phyloP scores from a whole-genome alignment of 441 rosid species.

The Adansonia grandidieri region DNA sequence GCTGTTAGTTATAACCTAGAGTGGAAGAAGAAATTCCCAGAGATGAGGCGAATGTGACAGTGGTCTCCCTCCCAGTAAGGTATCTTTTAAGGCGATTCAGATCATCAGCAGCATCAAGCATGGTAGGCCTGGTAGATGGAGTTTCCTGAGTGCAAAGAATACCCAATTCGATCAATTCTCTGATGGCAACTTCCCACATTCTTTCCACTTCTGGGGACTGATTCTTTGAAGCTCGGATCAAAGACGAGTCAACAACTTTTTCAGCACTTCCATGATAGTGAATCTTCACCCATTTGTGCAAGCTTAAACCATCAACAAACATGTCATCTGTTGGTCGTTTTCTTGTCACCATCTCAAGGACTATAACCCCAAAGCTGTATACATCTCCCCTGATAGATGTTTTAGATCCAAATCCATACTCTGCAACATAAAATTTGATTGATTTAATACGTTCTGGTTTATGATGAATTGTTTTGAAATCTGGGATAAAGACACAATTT shows the following conservation, averaged over 20 bases:
- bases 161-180: conserved; percentile 57
- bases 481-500: too few relatives aligned
- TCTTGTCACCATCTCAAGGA: conserved; percentile 50
- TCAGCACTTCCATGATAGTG: conserved; percentile 47
- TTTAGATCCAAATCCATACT: conserved; percentile 45
- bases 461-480: too few relatives aligned
- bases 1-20: conserved; percentile 37
- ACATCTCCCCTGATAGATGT: conserved; percentile 47
- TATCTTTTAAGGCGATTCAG: conserved; percentile 57
- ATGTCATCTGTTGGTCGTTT: conserved; percentile 46
- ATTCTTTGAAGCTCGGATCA: conserved; percentile 44
- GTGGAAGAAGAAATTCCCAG: conserved; percentile 60
- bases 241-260: conserved; percentile 47
- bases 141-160: conserved; percentile 61
- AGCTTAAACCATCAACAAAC: conserved; percentile 40
- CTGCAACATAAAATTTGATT: conserved; percentile 27
- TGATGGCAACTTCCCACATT: conserved; percentile 58
- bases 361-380: conserved; percentile 49
- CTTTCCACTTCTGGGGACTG: conserved; percentile 47
- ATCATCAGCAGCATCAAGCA: conserved; percentile 67
- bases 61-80: conserved; percentile 47
- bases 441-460: too few relatives aligned
- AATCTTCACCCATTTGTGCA: conserved; percentile 47
- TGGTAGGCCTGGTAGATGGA: conserved; percentile 58
- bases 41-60: conserved; percentile 53